These are phyloP conservation scores for Balamuthia mandrillaris DNA, from an alignment of 208 protist genomes.

Conservation along the genomic window DNA sequence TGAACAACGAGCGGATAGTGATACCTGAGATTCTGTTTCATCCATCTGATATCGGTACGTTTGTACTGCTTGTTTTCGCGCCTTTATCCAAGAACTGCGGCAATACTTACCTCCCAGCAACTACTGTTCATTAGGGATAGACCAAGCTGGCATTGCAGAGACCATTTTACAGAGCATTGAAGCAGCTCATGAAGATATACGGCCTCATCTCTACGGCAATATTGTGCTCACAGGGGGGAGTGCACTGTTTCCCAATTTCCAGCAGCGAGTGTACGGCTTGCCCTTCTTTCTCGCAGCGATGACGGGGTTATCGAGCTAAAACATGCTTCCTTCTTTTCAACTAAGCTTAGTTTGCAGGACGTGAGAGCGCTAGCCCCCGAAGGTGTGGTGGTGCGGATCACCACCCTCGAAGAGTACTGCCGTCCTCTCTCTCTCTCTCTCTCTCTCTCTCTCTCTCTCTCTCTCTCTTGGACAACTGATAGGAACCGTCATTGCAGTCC, in stretches of 20 bases:
- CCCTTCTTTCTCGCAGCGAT: too few relatives aligned
- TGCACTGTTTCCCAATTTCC: constrained; percentile 45
- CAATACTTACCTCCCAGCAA: not conserved
- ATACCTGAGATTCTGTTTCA: constrained; percentile 66
- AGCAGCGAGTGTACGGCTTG: constrained; percentile 43
- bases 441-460: too few relatives aligned
- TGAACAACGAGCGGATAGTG: constrained; percentile 55
- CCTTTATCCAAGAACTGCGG: not conserved
- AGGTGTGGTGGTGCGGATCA: too few relatives aligned
- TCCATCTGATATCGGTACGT: constrained; percentile 48
- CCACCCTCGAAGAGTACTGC: too few relatives aligned
- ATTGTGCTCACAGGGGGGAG: constrained; percentile 56
- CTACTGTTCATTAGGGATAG: constrained; percentile 37
- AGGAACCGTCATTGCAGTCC: too few relatives aligned
- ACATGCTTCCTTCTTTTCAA: too few relatives aligned
- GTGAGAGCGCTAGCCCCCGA: too few relatives aligned
- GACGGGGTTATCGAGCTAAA: too few relatives aligned
- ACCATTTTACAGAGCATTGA: constrained; percentile 56
- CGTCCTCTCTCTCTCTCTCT: too few relatives aligned
- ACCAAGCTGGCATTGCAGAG: constrained; percentile 62
- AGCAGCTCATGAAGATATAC: constrained; percentile 30
- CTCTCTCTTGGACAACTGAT: too few relatives aligned
- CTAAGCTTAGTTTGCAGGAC: too few relatives aligned
- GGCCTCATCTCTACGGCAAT: constrained; percentile 64
- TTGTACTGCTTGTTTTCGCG: not conserved